Evolutionary conservation across 1,284 basidiomycete species (phyloP), one percentile per base, ranked within the genome.

Genomic region (Malassezia caprae): DNA sequence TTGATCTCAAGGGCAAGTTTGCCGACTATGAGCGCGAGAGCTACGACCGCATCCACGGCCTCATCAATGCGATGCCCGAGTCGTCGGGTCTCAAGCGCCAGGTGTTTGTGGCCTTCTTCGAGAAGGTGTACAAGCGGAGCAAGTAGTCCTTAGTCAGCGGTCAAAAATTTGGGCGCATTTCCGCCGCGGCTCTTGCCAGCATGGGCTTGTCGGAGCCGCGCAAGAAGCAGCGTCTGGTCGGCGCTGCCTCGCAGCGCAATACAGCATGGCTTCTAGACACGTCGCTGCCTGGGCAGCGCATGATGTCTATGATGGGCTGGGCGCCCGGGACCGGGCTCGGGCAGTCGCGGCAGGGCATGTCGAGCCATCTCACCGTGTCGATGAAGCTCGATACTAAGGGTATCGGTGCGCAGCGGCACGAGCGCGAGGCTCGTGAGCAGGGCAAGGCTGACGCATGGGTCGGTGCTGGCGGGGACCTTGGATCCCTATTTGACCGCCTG

Each of bases 31-130:
- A 96, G 78, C 82, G 83, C 67, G 79, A 81, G 51, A 81, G 82
- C 56, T 87, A 90, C 70, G 78, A 79, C 64, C 62, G 63, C 35
- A 63, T 73, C 55, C 69, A 64, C 52, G 56, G 39, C n/a, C 62
- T 72, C 39, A 73, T 73, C 61, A 59, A 67, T 47, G 58, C 48
- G 34, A 52, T 73, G 8, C 68, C 68, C 30, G 67, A 72, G 51
- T 57, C 53, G 15, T 75, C 76, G 4, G 82, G 82, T 12, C 76
- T 94, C 68, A 87, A 85, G 79, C 79, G 82, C 64, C 83, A 86
- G 65, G 84, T 93, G 54, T 93, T 93, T 77, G 80, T 78, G 67
- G 82, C 81, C 68, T 94, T 94, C 80, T 78, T 96, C 71, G 80
- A 81, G 42, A 94, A 93, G 80, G 90, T 93, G 48, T 90, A 91